Evolutionary conservation across 2,329 filamentous ascomycete genomes (phyloP), one percentile per base, ranked within the genome.

Genomic region (Alternaria sp.): DNA sequence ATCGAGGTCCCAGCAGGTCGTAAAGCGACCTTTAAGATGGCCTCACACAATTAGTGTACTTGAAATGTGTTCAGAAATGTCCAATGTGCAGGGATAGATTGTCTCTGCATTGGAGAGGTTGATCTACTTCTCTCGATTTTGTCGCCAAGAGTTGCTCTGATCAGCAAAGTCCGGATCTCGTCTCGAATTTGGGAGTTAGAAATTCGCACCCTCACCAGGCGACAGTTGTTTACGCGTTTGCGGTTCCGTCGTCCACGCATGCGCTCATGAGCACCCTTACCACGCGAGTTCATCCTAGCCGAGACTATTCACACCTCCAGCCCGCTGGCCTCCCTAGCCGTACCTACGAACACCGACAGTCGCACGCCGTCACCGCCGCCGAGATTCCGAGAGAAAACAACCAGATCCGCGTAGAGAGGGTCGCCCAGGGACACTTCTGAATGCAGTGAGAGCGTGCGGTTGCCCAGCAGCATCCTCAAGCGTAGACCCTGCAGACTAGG

Each of bases 111-210:
- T 16, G 38, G 22, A 22, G n/a, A 47, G 48, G 36, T 30, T 41
- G 54, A 52, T 16, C 20, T 42, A n/a, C 41, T 16, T 57, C 34
- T 42, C 42, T 39, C 18, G 22, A 46, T 28, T 24, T 34, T 36
- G 38, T 47, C 48, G 58, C 57, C 54, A 61, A 57, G 54, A 26
- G 41, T 38, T 39, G 47, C 58, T 52, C 53, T 57, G 48, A 44
- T 47, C 30, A 51, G 51, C 32, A 38, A 36, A 36, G 34, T 42
- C 47, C 58, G 47, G 43, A 34, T 22, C 46, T 43, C 48, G 36
- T 61, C 20, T 46, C 51, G 51, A 59, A 26, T 26, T 32, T 38
- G 30, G 43, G n/a, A 42, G 20, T 51, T 36, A 49, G 41, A 42
- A 22, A 18, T 51, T 39, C 18, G 22, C 57, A 43, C 24, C 47